Conservation (phyloP, 1,284 basidiomycete genomes). For the Cutaneotrichosporon curvatum region DNA sequence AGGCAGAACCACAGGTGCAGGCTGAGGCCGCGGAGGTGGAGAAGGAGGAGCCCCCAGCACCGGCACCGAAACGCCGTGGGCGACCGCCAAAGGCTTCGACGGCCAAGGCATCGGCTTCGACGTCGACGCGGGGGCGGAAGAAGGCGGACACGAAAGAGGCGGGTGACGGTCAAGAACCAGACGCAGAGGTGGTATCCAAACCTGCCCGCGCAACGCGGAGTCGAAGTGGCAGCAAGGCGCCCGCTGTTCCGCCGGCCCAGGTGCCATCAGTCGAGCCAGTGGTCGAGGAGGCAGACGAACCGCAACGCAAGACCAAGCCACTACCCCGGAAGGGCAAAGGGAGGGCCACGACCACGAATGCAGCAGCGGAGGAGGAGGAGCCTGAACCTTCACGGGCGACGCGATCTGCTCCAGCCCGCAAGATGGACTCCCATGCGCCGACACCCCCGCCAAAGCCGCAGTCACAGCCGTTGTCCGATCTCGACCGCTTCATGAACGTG, state of each 20-base stretch:
- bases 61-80: constrained; percentile 6
- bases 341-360: neutral
- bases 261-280: no score
- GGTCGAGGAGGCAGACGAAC: no score
- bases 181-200: constrained; percentile 7
- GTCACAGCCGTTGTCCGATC: constrained; percentile 20
- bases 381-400: neutral
- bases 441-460: constrained; percentile 1
- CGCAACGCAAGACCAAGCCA: constrained; percentile 13
- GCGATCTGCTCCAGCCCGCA: constrained; percentile 1
- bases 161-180: constrained; percentile 4
- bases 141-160: constrained; percentile 2
- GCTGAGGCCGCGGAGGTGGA: neutral
- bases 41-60: neutral
- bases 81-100: constrained; percentile 6
- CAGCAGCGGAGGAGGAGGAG: constrained; percentile 2
- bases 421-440: neutral
- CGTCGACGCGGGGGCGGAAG: neutral
- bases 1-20: neutral
- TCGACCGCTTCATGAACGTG: constrained; percentile 31
- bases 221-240: neutral
- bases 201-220: neutral
- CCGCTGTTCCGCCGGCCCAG: neutral
- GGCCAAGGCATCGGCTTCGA: neutral
- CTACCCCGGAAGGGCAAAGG: constrained; percentile 9